A percentile compares a stretch with the other conserved stretches of the same genome.
Conservation (phyloP, 768 basidiomycete genomes). For the Leccinum rimulosum region DNA sequence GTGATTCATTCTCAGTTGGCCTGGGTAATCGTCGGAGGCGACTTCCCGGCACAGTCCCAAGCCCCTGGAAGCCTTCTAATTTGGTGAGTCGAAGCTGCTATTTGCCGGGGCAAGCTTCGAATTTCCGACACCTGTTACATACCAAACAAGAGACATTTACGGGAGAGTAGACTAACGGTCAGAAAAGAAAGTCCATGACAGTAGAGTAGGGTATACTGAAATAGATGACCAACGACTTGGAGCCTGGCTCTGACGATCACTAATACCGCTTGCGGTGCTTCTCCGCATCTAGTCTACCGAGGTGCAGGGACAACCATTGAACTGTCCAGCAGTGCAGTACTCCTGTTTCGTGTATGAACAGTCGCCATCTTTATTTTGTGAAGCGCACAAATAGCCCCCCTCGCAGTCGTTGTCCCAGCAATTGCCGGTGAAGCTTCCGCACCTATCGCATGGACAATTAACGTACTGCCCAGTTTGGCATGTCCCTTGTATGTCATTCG, state of each 20-base stretch:
- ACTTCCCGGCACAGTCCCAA: not conserved
- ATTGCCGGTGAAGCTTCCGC: not conserved
- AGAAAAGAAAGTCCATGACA: not conserved
- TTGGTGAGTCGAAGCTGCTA: too few relatives aligned
- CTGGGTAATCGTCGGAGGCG: not conserved
- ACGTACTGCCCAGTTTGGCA: not conserved
- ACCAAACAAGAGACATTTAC: too few relatives aligned
- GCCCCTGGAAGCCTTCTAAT: too few relatives aligned
- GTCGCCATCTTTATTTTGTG: not conserved
- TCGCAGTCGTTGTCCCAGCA: not conserved
- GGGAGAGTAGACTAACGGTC: not conserved
- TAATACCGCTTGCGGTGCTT: not conserved
- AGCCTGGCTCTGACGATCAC: not conserved
- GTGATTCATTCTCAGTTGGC: too few relatives aligned
- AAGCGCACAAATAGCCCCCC: not conserved
- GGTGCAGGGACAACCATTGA: not conserved
- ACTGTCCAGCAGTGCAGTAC: not conserved
- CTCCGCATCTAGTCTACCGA: too few relatives aligned
- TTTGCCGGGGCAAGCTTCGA: too few relatives aligned
- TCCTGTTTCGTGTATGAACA: not conserved
- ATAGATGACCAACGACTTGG: not conserved
- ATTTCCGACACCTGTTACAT: too few relatives aligned
- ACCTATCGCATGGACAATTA: not conserved
- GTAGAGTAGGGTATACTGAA: not conserved
- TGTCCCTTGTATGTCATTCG: not conserved